A percentile compares a stretch with the other conserved stretches of the same genome.
Conservation (phyloP, 768 basidiomycete genomes). For the Hirschioporus abietinus region DNA sequence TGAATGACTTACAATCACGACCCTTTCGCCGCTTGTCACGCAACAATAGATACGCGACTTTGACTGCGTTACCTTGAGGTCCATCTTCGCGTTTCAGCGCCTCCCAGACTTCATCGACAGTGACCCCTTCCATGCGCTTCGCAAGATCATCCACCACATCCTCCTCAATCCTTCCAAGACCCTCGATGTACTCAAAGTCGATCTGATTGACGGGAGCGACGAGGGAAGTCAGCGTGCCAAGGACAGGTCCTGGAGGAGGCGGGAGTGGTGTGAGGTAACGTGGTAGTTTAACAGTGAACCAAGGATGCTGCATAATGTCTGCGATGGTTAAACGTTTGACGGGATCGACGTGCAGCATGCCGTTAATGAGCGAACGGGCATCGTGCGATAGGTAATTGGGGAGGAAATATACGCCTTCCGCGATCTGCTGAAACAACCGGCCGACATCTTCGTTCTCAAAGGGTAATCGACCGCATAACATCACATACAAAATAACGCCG, state of each 20-base stretch:
- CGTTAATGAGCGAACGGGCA: conserved; percentile 70
- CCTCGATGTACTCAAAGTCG: conserved; percentile 85
- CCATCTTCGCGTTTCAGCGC: conserved; percentile 81
- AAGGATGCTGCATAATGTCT: conserved; percentile 87
- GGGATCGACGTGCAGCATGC: conserved; percentile 93
- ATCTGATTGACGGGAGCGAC: conserved; percentile 59
- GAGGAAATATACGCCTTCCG: conserved; percentile 84
- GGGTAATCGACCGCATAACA: conserved; percentile 91
- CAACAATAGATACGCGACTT: conserved; percentile 93
- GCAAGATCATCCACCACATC: conserved; percentile 84
- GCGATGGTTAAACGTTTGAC: conserved; percentile 91
- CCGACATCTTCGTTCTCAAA: conserved; percentile 98
- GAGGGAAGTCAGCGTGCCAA: conserved; percentile 67
- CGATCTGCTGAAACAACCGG: conserved; percentile 89
- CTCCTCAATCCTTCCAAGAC: conserved; percentile 88
- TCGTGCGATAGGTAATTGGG: conserved; percentile 78
- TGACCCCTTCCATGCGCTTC: conserved; percentile 63
- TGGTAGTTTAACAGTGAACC: conserved; percentile 81
- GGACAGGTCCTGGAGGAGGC: conserved; percentile 68
- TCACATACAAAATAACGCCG: conserved; percentile 98
- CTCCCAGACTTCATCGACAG: conserved; percentile 84
- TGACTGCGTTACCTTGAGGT: conserved; percentile 84
- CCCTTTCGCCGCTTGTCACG: conserved; percentile 83
- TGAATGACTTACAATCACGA: conserved; percentile 64
- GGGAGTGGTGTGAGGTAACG: conserved; percentile 84